Evolutionary conservation across 2,329 filamentous ascomycete genomes (phyloP).

Genomic region (Scytalidium sp.): DNA sequence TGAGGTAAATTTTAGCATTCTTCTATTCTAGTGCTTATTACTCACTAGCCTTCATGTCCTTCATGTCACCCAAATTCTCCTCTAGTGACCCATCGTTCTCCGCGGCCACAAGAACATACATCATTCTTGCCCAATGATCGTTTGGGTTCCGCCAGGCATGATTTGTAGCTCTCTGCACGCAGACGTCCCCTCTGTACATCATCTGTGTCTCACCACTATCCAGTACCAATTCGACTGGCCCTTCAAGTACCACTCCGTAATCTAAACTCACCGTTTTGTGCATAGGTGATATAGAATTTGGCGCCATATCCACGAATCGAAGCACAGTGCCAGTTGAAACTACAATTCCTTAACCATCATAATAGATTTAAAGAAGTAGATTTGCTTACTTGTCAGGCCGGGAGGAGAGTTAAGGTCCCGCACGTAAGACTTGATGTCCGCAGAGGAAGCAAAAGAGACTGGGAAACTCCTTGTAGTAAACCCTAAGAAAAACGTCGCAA

Average conservation of each 20-base stretch:
- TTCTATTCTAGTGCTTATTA: too few relatives aligned
- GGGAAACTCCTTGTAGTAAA: constrained; percentile 19
- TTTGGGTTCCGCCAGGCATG: constrained; percentile 37
- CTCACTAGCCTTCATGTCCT: constrained; percentile 13
- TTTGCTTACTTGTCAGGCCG: constrained; percentile 14
- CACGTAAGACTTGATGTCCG: constrained; percentile 15
- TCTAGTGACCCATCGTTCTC: constrained; percentile 10
- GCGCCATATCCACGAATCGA: constrained; percentile 21
- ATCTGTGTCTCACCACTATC: constrained; percentile 38
- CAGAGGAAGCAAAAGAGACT: constrained; percentile 7
- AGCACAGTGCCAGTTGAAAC: constrained; percentile 17
- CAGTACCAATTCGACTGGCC: constrained; percentile 36
- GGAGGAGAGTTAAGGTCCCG: constrained; percentile 15
- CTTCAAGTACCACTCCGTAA: constrained; percentile 37
- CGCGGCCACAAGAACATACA: constrained; percentile 19
- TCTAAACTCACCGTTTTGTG: constrained; percentile 41
- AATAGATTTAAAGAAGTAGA: background rate
- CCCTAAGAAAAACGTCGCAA: constrained; percentile 21
- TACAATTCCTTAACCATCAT: background rate
- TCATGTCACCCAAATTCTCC: constrained; percentile 13
- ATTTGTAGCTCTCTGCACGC: constrained; percentile 41
- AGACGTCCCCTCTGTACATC: constrained; percentile 36
- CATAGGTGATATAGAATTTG: constrained; percentile 29
- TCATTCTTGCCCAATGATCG: constrained; percentile 20
- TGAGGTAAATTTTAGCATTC: constrained; percentile 56